These are phyloP conservation scores for Ceraceosorus guamensis DNA, from an alignment of 1,284 basidiomycete species.

Conservation along the genomic window DNA sequence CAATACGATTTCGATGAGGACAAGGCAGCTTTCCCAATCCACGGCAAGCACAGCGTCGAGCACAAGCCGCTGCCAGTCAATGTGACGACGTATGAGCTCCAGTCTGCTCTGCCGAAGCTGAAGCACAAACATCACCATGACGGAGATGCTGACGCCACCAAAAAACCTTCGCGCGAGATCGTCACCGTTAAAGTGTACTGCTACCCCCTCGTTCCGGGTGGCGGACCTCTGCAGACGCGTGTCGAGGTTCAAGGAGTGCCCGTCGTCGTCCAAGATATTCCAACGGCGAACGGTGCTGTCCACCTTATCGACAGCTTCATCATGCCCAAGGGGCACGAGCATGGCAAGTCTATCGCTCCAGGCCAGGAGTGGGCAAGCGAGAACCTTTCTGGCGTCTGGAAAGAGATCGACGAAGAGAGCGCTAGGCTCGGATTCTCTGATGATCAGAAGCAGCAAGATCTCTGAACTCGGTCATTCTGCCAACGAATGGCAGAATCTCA, in stretches of 20 bases:
- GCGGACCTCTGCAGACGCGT: slow-evolving; percentile 52
- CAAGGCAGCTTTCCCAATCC: slow-evolving; percentile 12
- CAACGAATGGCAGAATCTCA: too few relatives aligned
- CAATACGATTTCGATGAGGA: slow-evolving; percentile 21
- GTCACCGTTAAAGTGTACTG: slow-evolving; percentile 32
- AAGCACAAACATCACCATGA: slow-evolving; percentile 4
- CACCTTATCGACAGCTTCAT: slow-evolving; percentile 55
- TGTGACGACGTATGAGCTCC: slow-evolving; percentile 30
- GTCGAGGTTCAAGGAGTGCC: slow-evolving; percentile 57
- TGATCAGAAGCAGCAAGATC: too few relatives aligned
- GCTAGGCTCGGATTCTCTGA: slow-evolving; percentile 14
- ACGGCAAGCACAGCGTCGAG: slow-evolving; percentile 21
- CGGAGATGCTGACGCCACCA: slow-evolving; percentile 12
- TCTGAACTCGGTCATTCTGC: too few relatives aligned
- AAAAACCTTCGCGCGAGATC: slow-evolving; percentile 22
- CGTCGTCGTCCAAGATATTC: slow-evolving; percentile 56
- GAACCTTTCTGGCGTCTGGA: slow-evolving; percentile 19
- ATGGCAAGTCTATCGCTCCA: background rate
- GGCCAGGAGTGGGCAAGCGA: background rate
- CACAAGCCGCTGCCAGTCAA: slow-evolving; percentile 9
- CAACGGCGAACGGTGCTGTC: slow-evolving; percentile 60
- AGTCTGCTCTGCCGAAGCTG: slow-evolving; percentile 23
- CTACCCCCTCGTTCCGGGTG: slow-evolving; percentile 27
- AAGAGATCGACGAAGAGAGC: slow-evolving; percentile 15
- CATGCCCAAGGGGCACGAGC: slow-evolving; percentile 17